Conservation (phyloP, 1,284 basidiomycete species). For the Marasmius fiardii region DNA sequence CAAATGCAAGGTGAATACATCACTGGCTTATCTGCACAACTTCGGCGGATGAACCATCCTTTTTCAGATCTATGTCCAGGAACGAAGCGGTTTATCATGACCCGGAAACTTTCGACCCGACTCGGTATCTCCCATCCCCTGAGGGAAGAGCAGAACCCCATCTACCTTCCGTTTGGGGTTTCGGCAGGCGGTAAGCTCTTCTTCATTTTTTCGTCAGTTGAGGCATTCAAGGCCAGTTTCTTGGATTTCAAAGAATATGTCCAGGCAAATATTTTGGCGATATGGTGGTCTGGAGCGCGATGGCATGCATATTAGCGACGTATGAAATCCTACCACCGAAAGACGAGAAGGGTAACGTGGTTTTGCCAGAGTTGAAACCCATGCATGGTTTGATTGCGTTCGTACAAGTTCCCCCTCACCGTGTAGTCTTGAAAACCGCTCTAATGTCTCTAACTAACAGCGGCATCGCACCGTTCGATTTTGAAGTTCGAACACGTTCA, state of each 20-base stretch:
- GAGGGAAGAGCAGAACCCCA: neutral
- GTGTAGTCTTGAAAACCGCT: too few species aligned
- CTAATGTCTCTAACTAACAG: neutral
- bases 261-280: neutral
- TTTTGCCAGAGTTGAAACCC: neutral
- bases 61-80: neutral
- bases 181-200: neutral
- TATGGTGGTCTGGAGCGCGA: neutral
- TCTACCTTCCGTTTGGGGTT: neutral
- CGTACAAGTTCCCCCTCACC: neutral
- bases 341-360: neutral
- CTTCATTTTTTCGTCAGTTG: too few species aligned
- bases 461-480: slow-evolving; percentile 15
- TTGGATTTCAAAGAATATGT: neutral
- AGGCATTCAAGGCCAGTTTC: too few species aligned
- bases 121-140: neutral
- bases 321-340: neutral
- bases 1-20: neutral
- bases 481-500: slow-evolving; percentile 10
- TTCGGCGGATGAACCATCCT: neutral
- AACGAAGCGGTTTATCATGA: neutral
- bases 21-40: neutral
- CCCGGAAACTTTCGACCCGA: neutral
- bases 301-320: neutral
- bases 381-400: neutral